Evolutionary conservation across 2,329 filamentous ascomycete genomes (phyloP).

Genomic region (Monosporascus sp.): DNA sequence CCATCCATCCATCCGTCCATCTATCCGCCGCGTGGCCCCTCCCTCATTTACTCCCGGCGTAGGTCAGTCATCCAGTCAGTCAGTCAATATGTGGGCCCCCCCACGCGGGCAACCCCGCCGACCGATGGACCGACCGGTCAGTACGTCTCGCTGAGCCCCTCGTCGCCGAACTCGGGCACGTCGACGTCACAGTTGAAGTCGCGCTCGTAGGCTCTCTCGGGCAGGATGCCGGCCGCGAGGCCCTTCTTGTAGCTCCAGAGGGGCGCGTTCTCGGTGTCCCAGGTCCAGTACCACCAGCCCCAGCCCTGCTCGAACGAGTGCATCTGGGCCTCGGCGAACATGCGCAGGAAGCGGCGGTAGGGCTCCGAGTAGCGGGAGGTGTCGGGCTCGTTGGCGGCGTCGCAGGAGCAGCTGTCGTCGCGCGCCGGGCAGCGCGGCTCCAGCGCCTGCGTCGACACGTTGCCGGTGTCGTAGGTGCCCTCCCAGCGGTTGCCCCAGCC

Average conservation of each 20-base stretch:
- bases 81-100: too few species aligned
- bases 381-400: conserved; percentile 65
- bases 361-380: conserved; percentile 32
- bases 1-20: too few species aligned
- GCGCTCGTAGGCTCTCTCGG: conserved; percentile 64
- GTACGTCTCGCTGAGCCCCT: conserved; percentile 45
- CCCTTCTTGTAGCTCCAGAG: conserved; percentile 93
- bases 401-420: conserved; percentile 64
- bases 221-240: conserved; percentile 71
- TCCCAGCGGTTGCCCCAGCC: conserved; percentile 86
- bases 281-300: conserved; percentile 99
- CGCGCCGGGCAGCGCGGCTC: conserved; percentile 69
- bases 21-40: too few species aligned
- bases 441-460: conserved; percentile 54
- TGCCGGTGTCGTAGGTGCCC: conserved; percentile 71
- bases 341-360: conserved; percentile 72
- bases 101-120: too few species aligned
- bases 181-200: conserved; percentile 61
- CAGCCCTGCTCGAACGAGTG: conserved; percentile 84
- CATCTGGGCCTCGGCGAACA: conserved; percentile 97
- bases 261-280: conserved; percentile 78
- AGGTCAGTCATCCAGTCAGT: too few species aligned
- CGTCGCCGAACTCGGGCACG: conserved; percentile 48
- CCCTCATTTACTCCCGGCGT: too few species aligned
- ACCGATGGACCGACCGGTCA: conserved; percentile 12